Evolutionary conservation across 2,329 filamentous ascomycete species (phyloP).

Genomic region (Fusarium guadeloupense): DNA sequence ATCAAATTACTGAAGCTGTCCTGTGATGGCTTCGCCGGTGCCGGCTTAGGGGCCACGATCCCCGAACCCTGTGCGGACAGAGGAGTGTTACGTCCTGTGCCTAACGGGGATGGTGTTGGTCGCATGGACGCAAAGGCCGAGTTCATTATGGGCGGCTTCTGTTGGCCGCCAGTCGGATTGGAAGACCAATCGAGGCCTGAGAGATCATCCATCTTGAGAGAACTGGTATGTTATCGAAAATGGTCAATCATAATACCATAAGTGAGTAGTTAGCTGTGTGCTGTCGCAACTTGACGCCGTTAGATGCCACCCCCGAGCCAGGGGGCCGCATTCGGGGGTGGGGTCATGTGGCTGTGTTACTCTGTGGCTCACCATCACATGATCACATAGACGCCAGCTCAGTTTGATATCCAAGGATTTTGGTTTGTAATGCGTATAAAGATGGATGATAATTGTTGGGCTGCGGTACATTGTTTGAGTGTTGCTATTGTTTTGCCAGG

Average conservation of each 20-base stretch:
- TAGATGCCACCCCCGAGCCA: slow-evolving; percentile 29
- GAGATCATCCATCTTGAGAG: slow-evolving; percentile 67
- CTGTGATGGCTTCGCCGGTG: slow-evolving; percentile 60
- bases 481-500: background rate
- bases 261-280: slow-evolving; percentile 22
- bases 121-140: slow-evolving; percentile 61
- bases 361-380: slow-evolving; percentile 31
- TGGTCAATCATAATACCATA: slow-evolving; percentile 41
- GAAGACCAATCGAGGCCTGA: slow-evolving; percentile 68
- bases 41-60: slow-evolving; percentile 53
- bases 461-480: background rate
- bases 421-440: background rate
- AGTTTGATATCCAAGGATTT: background rate
- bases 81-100: slow-evolving; percentile 66
- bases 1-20: slow-evolving; percentile 85
- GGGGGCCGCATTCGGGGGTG: slow-evolving; percentile 41
- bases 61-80: slow-evolving; percentile 61
- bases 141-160: slow-evolving; percentile 54
- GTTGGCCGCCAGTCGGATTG: slow-evolving; percentile 49
- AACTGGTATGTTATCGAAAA: slow-evolving; percentile 34
- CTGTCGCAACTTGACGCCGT: slow-evolving; percentile 33
- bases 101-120: slow-evolving; percentile 64
- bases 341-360: slow-evolving; percentile 37
- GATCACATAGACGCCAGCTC: slow-evolving; percentile 6
- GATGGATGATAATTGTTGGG: background rate